Evolutionary conservation across 1,139 yeast species (phyloP).

Genomic region (Nadsonia starkeyi-henricii): DNA sequence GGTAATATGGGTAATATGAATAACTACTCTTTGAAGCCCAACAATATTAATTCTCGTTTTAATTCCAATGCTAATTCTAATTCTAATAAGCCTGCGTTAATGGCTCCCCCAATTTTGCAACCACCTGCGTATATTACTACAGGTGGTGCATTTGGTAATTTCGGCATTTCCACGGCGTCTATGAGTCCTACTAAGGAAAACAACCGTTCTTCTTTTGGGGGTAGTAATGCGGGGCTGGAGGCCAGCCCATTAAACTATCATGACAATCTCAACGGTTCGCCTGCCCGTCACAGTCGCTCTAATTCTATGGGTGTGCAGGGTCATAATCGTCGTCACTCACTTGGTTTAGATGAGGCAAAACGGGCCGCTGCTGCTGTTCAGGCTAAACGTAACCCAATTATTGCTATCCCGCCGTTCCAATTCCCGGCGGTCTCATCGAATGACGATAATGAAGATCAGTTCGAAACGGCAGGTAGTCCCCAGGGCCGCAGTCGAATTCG

Average conservation of each 20-base stretch:
- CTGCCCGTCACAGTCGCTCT: conserved; percentile 11
- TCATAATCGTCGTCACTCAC: conserved; percentile 81
- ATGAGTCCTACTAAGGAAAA: conserved; percentile 11
- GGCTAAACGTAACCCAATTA: conserved; percentile 29
- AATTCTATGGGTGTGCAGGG: conserved; percentile 30
- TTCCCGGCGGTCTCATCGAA: no score
- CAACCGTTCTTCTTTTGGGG: not conserved
- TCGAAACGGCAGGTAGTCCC: no score
- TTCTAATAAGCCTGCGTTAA: conserved; percentile 9
- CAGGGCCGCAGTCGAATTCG: no score
- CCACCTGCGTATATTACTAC: conserved; percentile 15
- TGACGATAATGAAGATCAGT: no score
- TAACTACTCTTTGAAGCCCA: no score
- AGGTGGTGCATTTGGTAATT: conserved; percentile 20
- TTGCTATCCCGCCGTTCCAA: no score
- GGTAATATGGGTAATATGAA: no score
- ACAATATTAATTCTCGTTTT: no score
- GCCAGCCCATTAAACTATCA: no score
- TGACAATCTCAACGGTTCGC: conserved; percentile 15
- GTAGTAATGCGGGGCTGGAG: no score
- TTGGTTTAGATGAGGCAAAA: conserved; percentile 90
- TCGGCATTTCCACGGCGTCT: conserved; percentile 14
- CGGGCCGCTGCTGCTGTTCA: conserved; percentile 91
- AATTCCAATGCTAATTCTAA: not conserved
- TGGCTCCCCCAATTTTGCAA: conserved; percentile 14